Conservation (phyloP, 306 rosid species). For the Rosa chinensis region DNA sequence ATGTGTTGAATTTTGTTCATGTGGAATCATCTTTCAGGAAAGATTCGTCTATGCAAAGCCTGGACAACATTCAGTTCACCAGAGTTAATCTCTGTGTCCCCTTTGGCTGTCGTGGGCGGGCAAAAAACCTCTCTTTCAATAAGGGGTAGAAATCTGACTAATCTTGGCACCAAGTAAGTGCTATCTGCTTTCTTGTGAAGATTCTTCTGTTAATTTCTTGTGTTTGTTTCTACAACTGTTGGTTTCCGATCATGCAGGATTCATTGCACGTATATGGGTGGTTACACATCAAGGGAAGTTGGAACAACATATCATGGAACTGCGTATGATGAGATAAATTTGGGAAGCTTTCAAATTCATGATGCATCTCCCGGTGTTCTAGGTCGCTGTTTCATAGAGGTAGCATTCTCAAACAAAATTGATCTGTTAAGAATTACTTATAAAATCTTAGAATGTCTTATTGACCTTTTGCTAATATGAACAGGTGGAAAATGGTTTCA, state of each 20-base stretch:
- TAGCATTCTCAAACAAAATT: constrained; percentile 22
- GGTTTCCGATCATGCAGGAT: constrained; percentile 53
- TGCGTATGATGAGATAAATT: constrained; percentile 55
- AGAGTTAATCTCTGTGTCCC: constrained; percentile 76
- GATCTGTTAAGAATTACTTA: neutral
- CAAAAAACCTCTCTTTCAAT: constrained; percentile 63
- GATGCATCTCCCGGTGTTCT: constrained; percentile 55
- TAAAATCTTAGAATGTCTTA: neutral
- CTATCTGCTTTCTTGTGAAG: constrained; percentile 18
- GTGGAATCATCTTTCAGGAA: constrained; percentile 55
- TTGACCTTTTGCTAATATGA: constrained; percentile 22
- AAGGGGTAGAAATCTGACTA: constrained; percentile 77
- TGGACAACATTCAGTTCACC: constrained; percentile 80
- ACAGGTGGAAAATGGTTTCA: constrained; percentile 92
- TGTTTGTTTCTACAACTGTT: constrained; percentile 17
- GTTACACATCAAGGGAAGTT: constrained; percentile 61
- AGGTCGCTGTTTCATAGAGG: constrained; percentile 95
- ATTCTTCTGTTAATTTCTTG: constrained; percentile 17
- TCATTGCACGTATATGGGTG: constrained; percentile 71
- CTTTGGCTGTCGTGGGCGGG: constrained; percentile 82
- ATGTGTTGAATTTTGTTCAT: constrained; percentile 11
- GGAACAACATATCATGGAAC: constrained; percentile 47
- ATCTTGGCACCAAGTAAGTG: constrained; percentile 75
- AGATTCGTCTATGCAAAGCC: constrained; percentile 55
- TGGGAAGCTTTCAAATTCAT: constrained; percentile 53